Conservation (phyloP, 306 rosid genomes). For the Prunus salicina region DNA sequence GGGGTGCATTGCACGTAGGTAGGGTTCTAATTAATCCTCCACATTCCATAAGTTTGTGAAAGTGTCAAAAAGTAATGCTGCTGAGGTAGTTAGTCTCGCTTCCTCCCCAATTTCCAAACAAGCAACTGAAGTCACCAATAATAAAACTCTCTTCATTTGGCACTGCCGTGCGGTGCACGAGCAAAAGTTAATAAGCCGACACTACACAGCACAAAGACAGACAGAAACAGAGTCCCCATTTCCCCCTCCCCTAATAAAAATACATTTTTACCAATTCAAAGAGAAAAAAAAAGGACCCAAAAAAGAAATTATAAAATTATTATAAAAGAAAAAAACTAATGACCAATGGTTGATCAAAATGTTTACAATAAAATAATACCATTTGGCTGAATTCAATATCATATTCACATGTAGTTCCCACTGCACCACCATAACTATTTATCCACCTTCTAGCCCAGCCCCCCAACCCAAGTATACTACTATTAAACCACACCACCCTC, state of each 20-base stretch:
- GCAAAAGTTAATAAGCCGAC: neutral
- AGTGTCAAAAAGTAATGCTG: neutral
- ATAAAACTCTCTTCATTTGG: neutral
- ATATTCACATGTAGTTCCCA: slow-evolving; percentile 20
- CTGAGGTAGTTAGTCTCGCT: neutral
- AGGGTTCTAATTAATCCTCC: neutral
- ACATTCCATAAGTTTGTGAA: neutral
- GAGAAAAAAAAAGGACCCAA: neutral
- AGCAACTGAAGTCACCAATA: slow-evolving; percentile 14
- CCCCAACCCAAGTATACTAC: neutral
- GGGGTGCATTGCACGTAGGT: slow-evolving; percentile 2
- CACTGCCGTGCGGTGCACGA: slow-evolving; percentile 26
- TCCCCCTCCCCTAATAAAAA: neutral
- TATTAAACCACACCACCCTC: neutral
- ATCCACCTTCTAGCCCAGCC: neutral
- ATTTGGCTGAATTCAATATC: neutral
- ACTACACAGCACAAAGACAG: neutral
- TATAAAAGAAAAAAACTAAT: neutral
- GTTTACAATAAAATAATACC: neutral
- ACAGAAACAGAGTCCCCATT: neutral
- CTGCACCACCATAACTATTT: slow-evolving; percentile 18
- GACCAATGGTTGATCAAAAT: neutral
- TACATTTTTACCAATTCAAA: neutral
- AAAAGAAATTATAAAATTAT: neutral
- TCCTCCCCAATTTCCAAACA: slow-evolving; percentile 1